Evolutionary conservation across 2,329 filamentous ascomycete species (phyloP).

Genomic region (Fusarium sarcochroum): DNA sequence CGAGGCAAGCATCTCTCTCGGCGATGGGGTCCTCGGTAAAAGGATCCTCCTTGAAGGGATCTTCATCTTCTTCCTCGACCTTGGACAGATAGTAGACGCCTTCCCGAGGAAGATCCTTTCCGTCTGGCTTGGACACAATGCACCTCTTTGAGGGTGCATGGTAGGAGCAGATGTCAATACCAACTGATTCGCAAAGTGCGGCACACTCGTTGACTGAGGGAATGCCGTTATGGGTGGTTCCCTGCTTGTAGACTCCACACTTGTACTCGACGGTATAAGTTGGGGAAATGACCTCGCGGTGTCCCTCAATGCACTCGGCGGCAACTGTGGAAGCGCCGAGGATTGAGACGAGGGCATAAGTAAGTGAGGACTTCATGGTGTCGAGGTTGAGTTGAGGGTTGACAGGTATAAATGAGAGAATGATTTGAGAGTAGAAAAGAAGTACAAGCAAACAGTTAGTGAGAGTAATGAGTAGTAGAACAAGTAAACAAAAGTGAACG

Average conservation of each 20-base stretch:
- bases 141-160: background rate
- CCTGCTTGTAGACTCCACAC: background rate
- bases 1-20: background rate
- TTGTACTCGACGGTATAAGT: background rate
- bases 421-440: background rate
- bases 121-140: background rate
- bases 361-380: background rate
- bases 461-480: background rate
- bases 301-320: background rate
- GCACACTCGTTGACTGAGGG: background rate
- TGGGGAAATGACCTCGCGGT: background rate
- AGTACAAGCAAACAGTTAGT: background rate
- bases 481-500: background rate
- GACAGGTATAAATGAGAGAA: accelerated
- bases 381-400: accelerated
- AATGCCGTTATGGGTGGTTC: background rate
- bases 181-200: background rate
- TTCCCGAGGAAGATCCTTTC: background rate
- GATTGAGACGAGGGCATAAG: background rate
- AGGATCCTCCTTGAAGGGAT: background rate
- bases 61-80: accelerated
- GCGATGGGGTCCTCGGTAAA: background rate
- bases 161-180: conserved; percentile 5
- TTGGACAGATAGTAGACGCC: conserved; percentile 5
- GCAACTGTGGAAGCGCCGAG: background rate